These are phyloP conservation scores for Apiotrichum porosum DNA, from an alignment of 1,284 basidiomycete genomes.

Conservation along the genomic window DNA sequence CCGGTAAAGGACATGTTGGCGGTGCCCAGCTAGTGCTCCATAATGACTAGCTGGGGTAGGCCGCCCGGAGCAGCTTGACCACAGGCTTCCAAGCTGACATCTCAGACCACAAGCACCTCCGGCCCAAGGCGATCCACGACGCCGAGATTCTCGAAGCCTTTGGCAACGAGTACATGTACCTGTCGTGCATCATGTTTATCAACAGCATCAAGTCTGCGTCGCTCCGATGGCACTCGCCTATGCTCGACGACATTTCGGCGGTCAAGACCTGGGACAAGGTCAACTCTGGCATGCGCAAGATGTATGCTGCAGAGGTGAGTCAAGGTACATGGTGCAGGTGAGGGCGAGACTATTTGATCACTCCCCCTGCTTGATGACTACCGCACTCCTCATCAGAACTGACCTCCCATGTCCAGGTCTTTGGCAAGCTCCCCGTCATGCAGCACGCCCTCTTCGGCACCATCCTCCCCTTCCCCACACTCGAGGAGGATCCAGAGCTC, in stretches of 20 bases:
- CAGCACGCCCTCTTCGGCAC: conserved; percentile 96
- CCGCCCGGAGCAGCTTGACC: no score
- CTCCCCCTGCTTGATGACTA: no score
- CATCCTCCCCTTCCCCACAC: conserved; percentile 60
- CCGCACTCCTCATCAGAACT: no score
- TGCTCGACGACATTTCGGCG: conserved; percentile 96
- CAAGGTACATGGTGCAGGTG: no score
- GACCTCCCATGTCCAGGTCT: no score
- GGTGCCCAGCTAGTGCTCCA: no score
- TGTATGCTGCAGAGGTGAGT: conserved; percentile 94
- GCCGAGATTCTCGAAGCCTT: conserved; percentile 90
- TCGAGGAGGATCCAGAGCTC: conserved; percentile 47
- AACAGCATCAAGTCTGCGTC: conserved; percentile 96
- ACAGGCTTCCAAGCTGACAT: conserved; percentile 7
- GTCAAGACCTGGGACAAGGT: conserved; percentile 98
- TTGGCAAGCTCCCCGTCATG: conserved; percentile 90
- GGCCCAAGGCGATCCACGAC: conserved; percentile 90
- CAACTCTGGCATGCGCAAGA: conserved; percentile 96
- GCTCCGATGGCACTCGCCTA: conserved; percentile 95
- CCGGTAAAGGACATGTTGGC: no score
- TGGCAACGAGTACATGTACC: conserved; percentile 90
- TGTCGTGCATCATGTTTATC: conserved; percentile 93
- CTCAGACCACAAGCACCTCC: conserved; percentile 78
- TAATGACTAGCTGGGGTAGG: no score
- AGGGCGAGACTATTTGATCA: no score